Conservation (phyloP, 768 basidiomycete genomes). For the Mycena rebaudengoi region DNA sequence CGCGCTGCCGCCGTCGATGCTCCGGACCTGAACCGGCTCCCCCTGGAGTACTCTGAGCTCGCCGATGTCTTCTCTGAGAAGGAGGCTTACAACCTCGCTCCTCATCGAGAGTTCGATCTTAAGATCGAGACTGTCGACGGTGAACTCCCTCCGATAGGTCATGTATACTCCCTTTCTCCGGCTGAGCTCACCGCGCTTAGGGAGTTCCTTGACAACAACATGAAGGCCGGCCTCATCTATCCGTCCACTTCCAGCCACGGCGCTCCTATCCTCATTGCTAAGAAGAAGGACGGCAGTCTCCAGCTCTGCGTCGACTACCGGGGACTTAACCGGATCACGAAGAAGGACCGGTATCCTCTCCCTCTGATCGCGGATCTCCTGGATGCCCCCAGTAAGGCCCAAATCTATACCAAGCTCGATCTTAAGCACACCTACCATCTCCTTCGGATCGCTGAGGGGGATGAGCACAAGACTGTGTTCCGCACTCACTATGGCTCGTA, state of each 20-base stretch:
- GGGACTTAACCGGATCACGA: conserved; percentile 19
- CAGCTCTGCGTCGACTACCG: conserved; percentile 33
- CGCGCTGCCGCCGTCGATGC: too few species aligned
- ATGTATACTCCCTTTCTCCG: background rate
- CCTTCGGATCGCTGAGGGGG: conserved; percentile 36
- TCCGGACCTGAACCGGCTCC: background rate
- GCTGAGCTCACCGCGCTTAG: background rate
- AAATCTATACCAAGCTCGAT: conserved; percentile 20
- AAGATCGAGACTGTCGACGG: background rate
- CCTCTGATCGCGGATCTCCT: conserved; percentile 42
- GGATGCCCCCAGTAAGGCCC: conserved; percentile 22
- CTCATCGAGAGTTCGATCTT: background rate
- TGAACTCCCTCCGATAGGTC: background rate
- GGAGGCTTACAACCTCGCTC: background rate
- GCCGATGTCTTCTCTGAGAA: background rate
- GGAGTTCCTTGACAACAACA: background rate
- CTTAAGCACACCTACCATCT: conserved; percentile 37
- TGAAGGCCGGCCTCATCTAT: background rate
- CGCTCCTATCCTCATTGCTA: conserved; percentile 33
- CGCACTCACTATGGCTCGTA: conserved; percentile 38
- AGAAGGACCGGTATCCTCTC: conserved; percentile 43
- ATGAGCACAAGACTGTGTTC: conserved; percentile 23
- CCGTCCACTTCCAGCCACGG: background rate
- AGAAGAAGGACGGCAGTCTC: conserved; percentile 33
- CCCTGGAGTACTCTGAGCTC: background rate